Percentiles rank a stretch among this genome's conserved stretches.
Conservation (phyloP, 164 flowering plant species). For the Chimonanthus praecox region DNA sequence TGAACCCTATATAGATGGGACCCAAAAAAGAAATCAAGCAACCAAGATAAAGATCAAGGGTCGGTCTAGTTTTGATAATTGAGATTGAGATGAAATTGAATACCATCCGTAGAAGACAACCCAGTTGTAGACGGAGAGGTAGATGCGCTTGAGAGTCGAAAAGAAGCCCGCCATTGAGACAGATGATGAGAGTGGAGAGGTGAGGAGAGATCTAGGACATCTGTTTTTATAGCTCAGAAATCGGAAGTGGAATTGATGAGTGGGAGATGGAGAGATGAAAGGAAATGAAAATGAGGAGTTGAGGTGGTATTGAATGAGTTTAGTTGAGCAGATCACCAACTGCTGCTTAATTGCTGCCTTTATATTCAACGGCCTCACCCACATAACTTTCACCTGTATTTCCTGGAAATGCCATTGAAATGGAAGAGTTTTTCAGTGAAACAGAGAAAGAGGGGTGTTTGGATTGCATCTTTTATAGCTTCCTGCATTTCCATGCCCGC, state of each 20-base stretch:
- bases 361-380: not conserved
- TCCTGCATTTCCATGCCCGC: too few species aligned
- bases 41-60: not conserved
- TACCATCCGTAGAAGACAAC: constrained; percentile 71
- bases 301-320: not conserved
- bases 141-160: constrained; percentile 47
- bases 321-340: not conserved
- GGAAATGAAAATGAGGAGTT: too few species aligned
- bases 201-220: too few species aligned
- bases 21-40: not conserved
- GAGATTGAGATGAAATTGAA: not conserved
- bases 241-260: not conserved
- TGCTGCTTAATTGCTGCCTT: not conserved
- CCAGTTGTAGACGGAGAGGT: constrained; percentile 79
- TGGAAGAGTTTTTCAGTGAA: too few species aligned
- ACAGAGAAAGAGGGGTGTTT: too few species aligned
- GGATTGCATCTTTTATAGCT: too few species aligned
- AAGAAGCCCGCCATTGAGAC: constrained; percentile 48
- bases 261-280: not conserved
- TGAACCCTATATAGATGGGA: constrained; percentile 43
- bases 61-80: not conserved
- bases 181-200: too few species aligned
- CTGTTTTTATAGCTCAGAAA: too few species aligned
- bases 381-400: too few species aligned
- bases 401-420: too few species aligned